A percentile compares a stretch with the other conserved stretches of the same genome.
These are phyloP conservation scores for Santalum album DNA, from an alignment of 164 flowering plant species.

Conservation along the genomic window DNA sequence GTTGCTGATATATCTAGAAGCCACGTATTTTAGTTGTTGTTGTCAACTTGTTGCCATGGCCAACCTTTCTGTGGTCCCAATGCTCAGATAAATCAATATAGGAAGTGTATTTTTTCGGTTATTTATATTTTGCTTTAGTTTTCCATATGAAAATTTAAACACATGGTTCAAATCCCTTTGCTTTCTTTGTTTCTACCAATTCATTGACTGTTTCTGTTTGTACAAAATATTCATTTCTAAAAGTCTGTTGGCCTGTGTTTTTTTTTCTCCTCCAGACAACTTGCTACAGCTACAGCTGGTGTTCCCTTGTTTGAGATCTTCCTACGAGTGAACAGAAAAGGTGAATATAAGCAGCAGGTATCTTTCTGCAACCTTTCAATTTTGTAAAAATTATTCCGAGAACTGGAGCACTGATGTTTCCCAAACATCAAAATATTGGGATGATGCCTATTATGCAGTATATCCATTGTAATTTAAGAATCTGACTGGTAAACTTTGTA, in stretches of 20 bases:
- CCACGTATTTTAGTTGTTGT: too few relatives aligned
- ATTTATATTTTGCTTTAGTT: too few relatives aligned
- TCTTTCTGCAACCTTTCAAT: slow-evolving; percentile 5
- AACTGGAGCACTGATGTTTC: background rate
- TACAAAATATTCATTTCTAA: background rate
- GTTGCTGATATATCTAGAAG: too few relatives aligned
- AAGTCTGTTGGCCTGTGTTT: slow-evolving; percentile 3
- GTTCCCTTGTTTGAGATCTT: slow-evolving; percentile 82
- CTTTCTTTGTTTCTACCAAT: background rate
- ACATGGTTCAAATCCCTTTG: background rate
- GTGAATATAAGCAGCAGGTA: slow-evolving; percentile 85
- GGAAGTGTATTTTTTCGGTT: too few relatives aligned
- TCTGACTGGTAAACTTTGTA: too few relatives aligned
- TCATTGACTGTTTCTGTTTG: background rate
- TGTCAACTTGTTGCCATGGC: too few relatives aligned
- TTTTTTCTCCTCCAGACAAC: slow-evolving; percentile 54
- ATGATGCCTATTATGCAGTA: background rate
- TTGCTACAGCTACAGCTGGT: slow-evolving; percentile 60
- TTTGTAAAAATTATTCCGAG: background rate
- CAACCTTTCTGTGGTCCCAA: too few relatives aligned
- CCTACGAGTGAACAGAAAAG: slow-evolving; percentile 43
- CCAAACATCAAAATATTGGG: background rate
- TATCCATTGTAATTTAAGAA: too few relatives aligned
- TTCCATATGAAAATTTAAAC: background rate
- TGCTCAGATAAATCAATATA: too few relatives aligned